Conservation (phyloP, 257 asterid genomes). For the Plectranthus barbatus region DNA sequence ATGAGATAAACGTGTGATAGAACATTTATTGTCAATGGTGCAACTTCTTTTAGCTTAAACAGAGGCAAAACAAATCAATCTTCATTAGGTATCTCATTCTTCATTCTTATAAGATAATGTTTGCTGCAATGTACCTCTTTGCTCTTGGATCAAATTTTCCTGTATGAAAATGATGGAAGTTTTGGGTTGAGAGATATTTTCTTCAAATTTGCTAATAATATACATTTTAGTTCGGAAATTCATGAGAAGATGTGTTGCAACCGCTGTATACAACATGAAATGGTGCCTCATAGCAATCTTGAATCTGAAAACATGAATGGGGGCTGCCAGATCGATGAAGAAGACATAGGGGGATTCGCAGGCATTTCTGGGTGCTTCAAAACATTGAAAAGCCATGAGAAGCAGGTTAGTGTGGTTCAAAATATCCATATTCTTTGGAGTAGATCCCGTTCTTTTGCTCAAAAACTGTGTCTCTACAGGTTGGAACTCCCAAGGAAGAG, state of each 20-base stretch:
- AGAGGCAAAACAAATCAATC: neutral
- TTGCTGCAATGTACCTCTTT: neutral
- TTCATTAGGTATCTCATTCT: constrained; percentile 3
- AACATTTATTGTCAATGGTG: neutral
- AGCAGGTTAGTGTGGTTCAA: constrained; percentile 47
- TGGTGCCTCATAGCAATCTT: constrained; percentile 17
- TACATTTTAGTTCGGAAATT: constrained; percentile 66
- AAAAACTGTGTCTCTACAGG: constrained; percentile 32
- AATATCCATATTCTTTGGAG: neutral
- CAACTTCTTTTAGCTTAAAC: neutral
- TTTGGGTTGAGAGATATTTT: constrained; percentile 1
- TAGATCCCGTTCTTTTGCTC: constrained; percentile 7
- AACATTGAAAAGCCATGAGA: constrained; percentile 64
- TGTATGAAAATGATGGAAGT: neutral
- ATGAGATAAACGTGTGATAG: neutral
- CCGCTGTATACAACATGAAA: constrained; percentile 52
- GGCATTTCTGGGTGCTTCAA: constrained; percentile 58
- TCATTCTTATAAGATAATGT: neutral
- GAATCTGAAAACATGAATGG: constrained; percentile 23
- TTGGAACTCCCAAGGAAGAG: constrained; percentile 93
- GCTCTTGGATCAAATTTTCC: neutral
- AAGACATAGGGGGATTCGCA: constrained; percentile 94
- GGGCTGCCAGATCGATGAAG: constrained; percentile 39
- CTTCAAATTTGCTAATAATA: constrained; percentile 8
- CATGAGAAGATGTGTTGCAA: constrained; percentile 84